Base-by-base conservation (phyloP, 495 filamentous ascomycete genomes). In the Aspergillus leporis region DNA sequence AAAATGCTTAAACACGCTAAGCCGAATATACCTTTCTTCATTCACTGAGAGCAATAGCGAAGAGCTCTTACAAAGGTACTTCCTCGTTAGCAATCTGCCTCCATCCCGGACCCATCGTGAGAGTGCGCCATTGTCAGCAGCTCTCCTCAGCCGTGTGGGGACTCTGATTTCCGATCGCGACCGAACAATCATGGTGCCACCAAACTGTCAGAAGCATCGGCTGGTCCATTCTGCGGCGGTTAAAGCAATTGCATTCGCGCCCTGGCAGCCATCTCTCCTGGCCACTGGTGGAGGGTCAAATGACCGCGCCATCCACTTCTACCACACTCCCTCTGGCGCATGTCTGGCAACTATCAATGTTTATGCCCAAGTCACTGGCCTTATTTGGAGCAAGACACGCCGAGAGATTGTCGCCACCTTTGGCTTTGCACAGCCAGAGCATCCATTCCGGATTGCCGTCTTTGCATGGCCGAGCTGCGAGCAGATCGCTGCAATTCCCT, bases 191-290 rank as follows among this genome's bases (percentile, higher is more conserved):
- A 31, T 68, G 13, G 53, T 78, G n/a, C 67, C 72, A 7, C 49
- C 58, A 6, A 86, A 86, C 38, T 76, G 80, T 25, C 86, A 90
- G 64, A 89, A 85, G 61, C 85, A 95, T 67, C 81, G 81, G 34
- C 91, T 94, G 81, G 38, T 75, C 8, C 91, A 98, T 72, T 83
- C 87, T 14, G 93, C 94, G 1, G 94, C 94, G 9, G 90, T 97
- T 64, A 98, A 98, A 72, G 94, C 94, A 22, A 93, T 98, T 60
- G 94, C 94, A 10, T 98, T 98, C 74, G 96, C 94, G 45, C 94
- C 94, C 5, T 98, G 93, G 93, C 90, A 92, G 56, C 83, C 87
- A 31, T 89, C 89, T 18, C 78, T 98, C 1, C 76, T 98, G 49
- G 94, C 94, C 28, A 96, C 93, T 8, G 94, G 94, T 1, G 94